Percentiles rank a stretch among this genome's conserved stretches.
Evolutionary conservation across 768 basidiomycete species (phyloP).

Genomic region (Cyclocybe cylindracea): DNA sequence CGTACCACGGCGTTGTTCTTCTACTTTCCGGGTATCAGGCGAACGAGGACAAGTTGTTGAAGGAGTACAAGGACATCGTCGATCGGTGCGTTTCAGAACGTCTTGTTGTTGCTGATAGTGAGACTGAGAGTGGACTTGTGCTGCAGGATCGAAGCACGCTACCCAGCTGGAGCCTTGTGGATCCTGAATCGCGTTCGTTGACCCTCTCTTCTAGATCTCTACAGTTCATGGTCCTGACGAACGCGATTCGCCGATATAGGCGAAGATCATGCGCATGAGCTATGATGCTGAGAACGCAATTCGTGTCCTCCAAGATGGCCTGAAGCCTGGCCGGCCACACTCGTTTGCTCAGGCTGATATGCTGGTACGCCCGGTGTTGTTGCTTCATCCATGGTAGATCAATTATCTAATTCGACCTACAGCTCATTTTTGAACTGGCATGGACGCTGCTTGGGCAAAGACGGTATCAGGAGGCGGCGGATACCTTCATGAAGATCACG

Average conservation of each 20-base stretch:
- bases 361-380: constrained; percentile 41
- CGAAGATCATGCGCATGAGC: constrained; percentile 76
- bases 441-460: constrained; percentile 72
- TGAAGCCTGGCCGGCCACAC: constrained; percentile 52
- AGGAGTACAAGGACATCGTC: constrained; percentile 64
- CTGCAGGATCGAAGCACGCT: constrained; percentile 52
- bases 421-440: constrained; percentile 78
- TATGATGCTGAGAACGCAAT: constrained; percentile 68
- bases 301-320: constrained; percentile 54
- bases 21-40: constrained; percentile 77
- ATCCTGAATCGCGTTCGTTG: constrained; percentile 62
- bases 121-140: background rate
- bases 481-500: constrained; percentile 63
- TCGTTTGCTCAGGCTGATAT: constrained; percentile 74
- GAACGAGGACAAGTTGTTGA: constrained; percentile 63
- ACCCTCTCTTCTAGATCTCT: background rate
- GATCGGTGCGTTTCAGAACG: constrained; percentile 46
- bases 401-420: background rate
- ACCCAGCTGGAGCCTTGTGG: constrained; percentile 73
- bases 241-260: constrained; percentile 38
- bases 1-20: constrained; percentile 73
- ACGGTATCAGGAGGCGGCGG: constrained; percentile 67
- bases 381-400: background rate
- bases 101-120: background rate
- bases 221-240: background rate